Percentiles rank a stretch among this genome's conserved stretches.
Evolutionary conservation across 2,329 filamentous ascomycete genomes (phyloP).

Genomic region (Sporothrix luriei): DNA sequence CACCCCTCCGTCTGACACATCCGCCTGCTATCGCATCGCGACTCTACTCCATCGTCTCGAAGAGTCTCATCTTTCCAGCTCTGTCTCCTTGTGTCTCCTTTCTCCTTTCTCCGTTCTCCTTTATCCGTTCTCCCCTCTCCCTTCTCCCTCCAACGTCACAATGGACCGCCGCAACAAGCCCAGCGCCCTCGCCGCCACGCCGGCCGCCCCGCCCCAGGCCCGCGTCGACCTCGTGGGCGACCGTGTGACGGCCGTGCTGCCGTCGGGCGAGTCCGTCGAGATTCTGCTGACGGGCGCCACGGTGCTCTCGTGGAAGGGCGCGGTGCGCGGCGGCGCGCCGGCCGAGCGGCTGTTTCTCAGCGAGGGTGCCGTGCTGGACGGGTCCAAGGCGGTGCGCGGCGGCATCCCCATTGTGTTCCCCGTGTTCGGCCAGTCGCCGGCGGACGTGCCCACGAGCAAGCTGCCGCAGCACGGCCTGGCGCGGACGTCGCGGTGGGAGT

Average conservation of each 20-base stretch:
- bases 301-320: slow-evolving; percentile 89
- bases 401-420: slow-evolving; percentile 93
- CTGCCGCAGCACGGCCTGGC: slow-evolving; percentile 96
- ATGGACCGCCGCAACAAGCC: slow-evolving; percentile 85
- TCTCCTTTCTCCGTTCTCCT: too few relatives aligned
- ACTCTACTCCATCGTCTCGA: not conserved
- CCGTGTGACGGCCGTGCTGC: slow-evolving; percentile 75
- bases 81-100: not conserved
- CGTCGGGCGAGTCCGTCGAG: slow-evolving; percentile 82
- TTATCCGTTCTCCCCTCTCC: not conserved
- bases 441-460: slow-evolving; percentile 72
- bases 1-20: too few relatives aligned
- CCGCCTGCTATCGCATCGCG: too few relatives aligned
- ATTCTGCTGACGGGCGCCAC: slow-evolving; percentile 91
- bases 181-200: slow-evolving; percentile 71
- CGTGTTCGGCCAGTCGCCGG: slow-evolving; percentile 78
- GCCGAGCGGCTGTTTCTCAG: slow-evolving; percentile 83
- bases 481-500: slow-evolving; percentile 87
- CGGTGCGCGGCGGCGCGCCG: slow-evolving; percentile 50
- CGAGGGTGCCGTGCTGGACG: slow-evolving; percentile 77
- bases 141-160: not conserved
- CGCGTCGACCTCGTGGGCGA: slow-evolving; percentile 73
- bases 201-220: slow-evolving; percentile 72
- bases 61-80: not conserved
- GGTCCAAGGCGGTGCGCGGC: slow-evolving; percentile 84